Conservation (phyloP, 768 basidiomycete species). For the Clitopilus hobsonii region DNA sequence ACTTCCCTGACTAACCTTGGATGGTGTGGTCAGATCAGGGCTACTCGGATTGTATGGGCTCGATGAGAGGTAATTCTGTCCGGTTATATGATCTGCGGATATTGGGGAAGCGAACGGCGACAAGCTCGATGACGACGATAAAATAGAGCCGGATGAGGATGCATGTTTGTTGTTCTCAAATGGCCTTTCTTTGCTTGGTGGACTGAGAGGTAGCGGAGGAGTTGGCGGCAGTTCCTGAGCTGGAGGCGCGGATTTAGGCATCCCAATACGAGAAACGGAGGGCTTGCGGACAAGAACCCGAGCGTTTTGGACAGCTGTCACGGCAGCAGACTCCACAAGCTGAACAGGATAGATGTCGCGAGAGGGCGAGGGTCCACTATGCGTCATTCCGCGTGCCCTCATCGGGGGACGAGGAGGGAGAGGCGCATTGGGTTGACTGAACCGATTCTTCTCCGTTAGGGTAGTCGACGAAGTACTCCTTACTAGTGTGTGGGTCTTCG, state of each 20-base stretch:
- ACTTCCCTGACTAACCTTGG: constrained; percentile 11
- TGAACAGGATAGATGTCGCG: background rate
- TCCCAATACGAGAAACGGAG: constrained; percentile 36
- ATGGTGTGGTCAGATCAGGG: constrained; percentile 15
- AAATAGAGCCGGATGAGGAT: constrained; percentile 13
- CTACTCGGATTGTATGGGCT: constrained; percentile 22
- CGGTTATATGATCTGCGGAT: constrained; percentile 23
- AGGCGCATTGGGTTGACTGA: constrained; percentile 26
- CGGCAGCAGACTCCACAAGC: constrained; percentile 9
- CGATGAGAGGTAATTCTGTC: constrained; percentile 20
- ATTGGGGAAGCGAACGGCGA: constrained; percentile 40
- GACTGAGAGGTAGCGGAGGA: constrained; percentile 19
- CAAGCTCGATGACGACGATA: constrained; percentile 27
- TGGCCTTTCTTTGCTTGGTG: background rate
- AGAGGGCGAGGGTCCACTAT: constrained; percentile 19
- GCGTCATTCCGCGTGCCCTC: constrained; percentile 48
- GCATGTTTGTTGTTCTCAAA: background rate
- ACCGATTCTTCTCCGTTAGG: constrained; percentile 24
- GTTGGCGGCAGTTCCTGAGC: constrained; percentile 41
- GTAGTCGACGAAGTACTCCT: constrained; percentile 27
- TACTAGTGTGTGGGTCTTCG: constrained; percentile 13
- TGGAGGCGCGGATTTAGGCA: constrained; percentile 47
- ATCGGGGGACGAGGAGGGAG: constrained; percentile 31
- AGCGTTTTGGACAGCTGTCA: constrained; percentile 9
- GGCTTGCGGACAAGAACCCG: constrained; percentile 36